Evolutionary conservation across 1,284 basidiomycete species (phyloP).

Genomic region (Fomitopsis betulina): DNA sequence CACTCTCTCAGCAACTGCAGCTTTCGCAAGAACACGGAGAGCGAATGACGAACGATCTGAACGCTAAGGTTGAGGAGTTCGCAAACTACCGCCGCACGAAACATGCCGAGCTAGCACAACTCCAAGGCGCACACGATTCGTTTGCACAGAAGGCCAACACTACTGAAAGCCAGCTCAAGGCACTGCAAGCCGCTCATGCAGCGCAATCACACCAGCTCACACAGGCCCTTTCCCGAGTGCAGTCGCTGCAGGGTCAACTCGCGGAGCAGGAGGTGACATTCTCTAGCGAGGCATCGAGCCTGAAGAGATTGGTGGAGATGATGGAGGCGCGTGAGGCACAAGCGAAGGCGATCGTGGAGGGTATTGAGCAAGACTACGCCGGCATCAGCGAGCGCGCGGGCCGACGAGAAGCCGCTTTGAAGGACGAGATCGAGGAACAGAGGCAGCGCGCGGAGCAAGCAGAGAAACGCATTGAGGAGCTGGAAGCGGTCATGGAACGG

Average conservation of each 20-base stretch:
- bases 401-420: slow-evolving; percentile 56
- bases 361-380: slow-evolving; percentile 77
- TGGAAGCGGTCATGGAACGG: slow-evolving; percentile 59
- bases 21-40: slow-evolving; percentile 70
- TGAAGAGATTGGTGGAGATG: slow-evolving; percentile 70
- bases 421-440: slow-evolving; percentile 65
- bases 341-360: slow-evolving; percentile 71
- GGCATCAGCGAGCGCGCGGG: slow-evolving; percentile 66
- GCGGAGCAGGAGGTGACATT: slow-evolving; percentile 80
- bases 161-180: slow-evolving; percentile 58
- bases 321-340: slow-evolving; percentile 83
- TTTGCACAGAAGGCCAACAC: slow-evolving; percentile 60
- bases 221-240: slow-evolving; percentile 65
- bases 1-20: slow-evolving; percentile 73
- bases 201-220: slow-evolving; percentile 64
- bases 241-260: slow-evolving; percentile 66
- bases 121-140: slow-evolving; percentile 72
- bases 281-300: slow-evolving; percentile 64
- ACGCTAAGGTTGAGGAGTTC: slow-evolving; percentile 66
- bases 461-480: slow-evolving; percentile 54
- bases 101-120: slow-evolving; percentile 66
- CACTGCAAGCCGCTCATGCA: slow-evolving; percentile 65
- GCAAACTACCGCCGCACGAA: slow-evolving; percentile 67
- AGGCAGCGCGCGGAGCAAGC: slow-evolving; percentile 53
- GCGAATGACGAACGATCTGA: slow-evolving; percentile 58